Base-by-base conservation (phyloP, 768 basidiomycete species). In the Kwoniella botswanensis region DNA sequence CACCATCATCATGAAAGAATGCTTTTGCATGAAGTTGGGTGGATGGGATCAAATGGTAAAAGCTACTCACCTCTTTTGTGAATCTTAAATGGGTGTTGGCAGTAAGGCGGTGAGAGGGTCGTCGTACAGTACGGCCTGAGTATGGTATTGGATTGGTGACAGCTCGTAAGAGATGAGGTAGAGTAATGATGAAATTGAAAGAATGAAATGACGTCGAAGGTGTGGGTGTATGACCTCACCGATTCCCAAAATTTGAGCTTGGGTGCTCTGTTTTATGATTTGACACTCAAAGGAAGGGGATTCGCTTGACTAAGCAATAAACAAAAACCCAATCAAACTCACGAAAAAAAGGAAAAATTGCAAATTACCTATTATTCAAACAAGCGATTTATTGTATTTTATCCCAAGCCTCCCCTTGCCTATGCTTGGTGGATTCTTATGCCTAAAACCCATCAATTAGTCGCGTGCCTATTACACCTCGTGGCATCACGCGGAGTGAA, bases 201-300 rank as follows among this genome's bases (percentile, higher is more conserved):
- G 52, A 50, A 7, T 35, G 63, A 56, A 65, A 65, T 65, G 63
- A 65, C 63, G 63, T 54, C 63, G 63, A 65, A 22, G 21, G 15
- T n/a, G 63, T n/a, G 21, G 10, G 18, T 35, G 55, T 55, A 65
- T 65, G 63, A 65, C 63, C 44, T 54, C 44, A 24, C 52, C 52
- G 62, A 6, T 11, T n/a, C 41, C 26, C 18, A 26, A 41, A 29
- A 17, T n/a, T 22, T 42, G 21, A 4, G 15, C 10, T 18, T 0
- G 6, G 11, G 11, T 59, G 11, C 41, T 59, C 18, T 60, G 59
- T 55, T 55, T 17, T 17, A 18, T 52, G 1, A 17, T 21, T 52
- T 52, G 4, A 17, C 21, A 5, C 50, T 17, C 7, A 52, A 52
- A 52, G 50, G 50, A 9, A 35, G 35, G 50, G 50, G 50, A 26